Conservation (phyloP, 2,329 filamentous ascomycete species). For the Cercospora zeae-maydis region DNA sequence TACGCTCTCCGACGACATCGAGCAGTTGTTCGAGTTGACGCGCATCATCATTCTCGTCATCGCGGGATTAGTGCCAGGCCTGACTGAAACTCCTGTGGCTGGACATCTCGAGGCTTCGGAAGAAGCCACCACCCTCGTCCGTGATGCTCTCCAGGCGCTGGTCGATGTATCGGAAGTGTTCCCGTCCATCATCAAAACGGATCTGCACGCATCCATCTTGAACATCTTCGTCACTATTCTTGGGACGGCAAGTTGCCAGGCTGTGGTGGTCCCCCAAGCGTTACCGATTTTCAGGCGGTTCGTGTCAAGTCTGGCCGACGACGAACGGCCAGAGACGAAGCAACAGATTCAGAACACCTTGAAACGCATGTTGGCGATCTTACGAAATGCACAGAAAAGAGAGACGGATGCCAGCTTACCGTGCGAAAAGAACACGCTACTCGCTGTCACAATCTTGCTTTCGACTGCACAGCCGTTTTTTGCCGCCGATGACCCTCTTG, state of each 20-base stretch:
- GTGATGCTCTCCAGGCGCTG: constrained; percentile 76
- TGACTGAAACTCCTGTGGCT: constrained; percentile 54
- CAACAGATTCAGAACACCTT: constrained; percentile 77
- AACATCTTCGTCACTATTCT: constrained; percentile 95
- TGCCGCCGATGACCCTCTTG: constrained; percentile 68
- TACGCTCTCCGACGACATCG: constrained; percentile 90
- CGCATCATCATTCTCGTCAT: constrained; percentile 93
- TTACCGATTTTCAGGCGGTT: constrained; percentile 91
- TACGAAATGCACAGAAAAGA: constrained; percentile 70
- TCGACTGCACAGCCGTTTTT: constrained; percentile 65
- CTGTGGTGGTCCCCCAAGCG: constrained; percentile 81
- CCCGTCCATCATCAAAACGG: constrained; percentile 91
- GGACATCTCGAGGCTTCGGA: constrained; percentile 68
- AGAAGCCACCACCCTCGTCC: constrained; percentile 77
- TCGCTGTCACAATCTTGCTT: constrained; percentile 84
- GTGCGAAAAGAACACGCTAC: constrained; percentile 88
- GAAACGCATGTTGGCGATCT: constrained; percentile 75
- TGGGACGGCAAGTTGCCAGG: constrained; percentile 80
- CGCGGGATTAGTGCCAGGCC: constrained; percentile 78
- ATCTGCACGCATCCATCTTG: constrained; percentile 92
- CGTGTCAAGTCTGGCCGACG: constrained; percentile 65
- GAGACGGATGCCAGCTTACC: constrained; percentile 73
- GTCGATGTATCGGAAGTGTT: constrained; percentile 96
- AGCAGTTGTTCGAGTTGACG: constrained; percentile 94
- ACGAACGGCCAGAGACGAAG: constrained; percentile 47